Evolutionary conservation across 495 filamentous ascomycete species (phyloP).

Genomic region (Aspergillus affinis): DNA sequence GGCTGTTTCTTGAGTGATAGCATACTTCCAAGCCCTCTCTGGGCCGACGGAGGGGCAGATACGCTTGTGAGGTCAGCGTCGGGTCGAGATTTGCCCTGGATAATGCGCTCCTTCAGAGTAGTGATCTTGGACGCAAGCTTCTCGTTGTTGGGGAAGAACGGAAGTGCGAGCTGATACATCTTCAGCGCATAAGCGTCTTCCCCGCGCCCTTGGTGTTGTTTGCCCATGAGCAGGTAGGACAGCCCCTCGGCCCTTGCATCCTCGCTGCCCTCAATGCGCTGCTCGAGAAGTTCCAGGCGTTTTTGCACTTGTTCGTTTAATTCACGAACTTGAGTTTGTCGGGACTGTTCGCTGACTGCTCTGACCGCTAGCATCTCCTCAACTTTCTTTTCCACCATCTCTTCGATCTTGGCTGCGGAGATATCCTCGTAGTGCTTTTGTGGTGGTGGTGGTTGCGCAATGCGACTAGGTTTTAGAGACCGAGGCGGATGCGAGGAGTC

Average conservation of each 20-base stretch:
- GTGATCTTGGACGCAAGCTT: slow-evolving; percentile 80
- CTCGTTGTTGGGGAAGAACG: slow-evolving; percentile 82
- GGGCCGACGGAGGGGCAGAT: slow-evolving; percentile 22
- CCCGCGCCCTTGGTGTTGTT: slow-evolving; percentile 81
- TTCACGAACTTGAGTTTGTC: slow-evolving; percentile 50
- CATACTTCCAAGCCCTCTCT: slow-evolving; percentile 39
- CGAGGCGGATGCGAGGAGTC: slow-evolving; percentile 24
- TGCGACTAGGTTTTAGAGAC: slow-evolving; percentile 29
- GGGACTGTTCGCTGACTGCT: slow-evolving; percentile 48
- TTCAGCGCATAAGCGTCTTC: slow-evolving; percentile 75
- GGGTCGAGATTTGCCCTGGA: slow-evolving; percentile 38
- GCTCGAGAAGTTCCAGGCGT: slow-evolving; percentile 80
- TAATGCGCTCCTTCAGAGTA: slow-evolving; percentile 56
- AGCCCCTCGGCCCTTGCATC: slow-evolving; percentile 77
- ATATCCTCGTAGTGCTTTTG: slow-evolving; percentile 41
- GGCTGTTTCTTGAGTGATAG: slow-evolving; percentile 40
- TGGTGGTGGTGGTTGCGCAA: slow-evolving; percentile 33
- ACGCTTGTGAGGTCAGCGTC: slow-evolving; percentile 17
- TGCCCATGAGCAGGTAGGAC: slow-evolving; percentile 82
- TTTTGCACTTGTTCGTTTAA: slow-evolving; percentile 76
- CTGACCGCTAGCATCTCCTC: slow-evolving; percentile 80
- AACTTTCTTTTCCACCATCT: slow-evolving; percentile 88
- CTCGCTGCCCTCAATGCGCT: slow-evolving; percentile 73
- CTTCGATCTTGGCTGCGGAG: slow-evolving; percentile 79
- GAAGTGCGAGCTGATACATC: slow-evolving; percentile 82